phyloP scores from a whole-genome alignment of 257 asterid genomes.

The Nicotiana undulata region DNA sequence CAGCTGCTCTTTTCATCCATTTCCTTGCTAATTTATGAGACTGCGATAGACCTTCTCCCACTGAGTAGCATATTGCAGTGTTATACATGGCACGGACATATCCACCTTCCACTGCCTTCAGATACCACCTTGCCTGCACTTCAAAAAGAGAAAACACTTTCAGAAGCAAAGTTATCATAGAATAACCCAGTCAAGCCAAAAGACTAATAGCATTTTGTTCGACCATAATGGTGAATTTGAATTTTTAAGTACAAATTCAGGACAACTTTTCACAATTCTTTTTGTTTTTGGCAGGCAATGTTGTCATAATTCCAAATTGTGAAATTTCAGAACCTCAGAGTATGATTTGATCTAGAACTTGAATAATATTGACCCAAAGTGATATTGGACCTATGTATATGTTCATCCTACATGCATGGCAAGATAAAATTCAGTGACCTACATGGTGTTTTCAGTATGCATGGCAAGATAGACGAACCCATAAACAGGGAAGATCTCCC shows the following conservation, averaged over 20 bases:
- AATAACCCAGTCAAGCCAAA: not conserved
- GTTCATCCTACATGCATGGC: too few relatives aligned
- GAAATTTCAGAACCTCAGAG: not conserved
- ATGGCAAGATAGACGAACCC: too few relatives aligned
- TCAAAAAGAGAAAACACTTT: not conserved
- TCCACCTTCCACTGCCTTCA: slow-evolving; percentile 90
- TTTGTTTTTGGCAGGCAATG: not conserved
- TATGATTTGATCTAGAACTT: not conserved
- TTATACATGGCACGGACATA: slow-evolving; percentile 92
- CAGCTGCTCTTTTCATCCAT: slow-evolving; percentile 98
- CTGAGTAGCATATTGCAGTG: slow-evolving; percentile 64
- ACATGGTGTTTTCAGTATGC: too few relatives aligned
- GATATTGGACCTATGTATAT: not conserved
- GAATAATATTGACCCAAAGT: not conserved
- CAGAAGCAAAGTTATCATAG: not conserved
- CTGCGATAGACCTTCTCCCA: slow-evolving; percentile 68
- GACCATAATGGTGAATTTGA: not conserved
- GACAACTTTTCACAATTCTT: not conserved
- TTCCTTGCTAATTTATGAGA: slow-evolving; percentile 62
- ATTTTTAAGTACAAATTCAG: not conserved
- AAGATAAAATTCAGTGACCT: too few relatives aligned
- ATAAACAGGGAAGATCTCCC: not conserved
- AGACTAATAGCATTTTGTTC: not conserved
- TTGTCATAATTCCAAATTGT: not conserved
- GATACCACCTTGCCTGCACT: slow-evolving; percentile 73